phyloP scores from a whole-genome alignment of 192 early-diverging fungal species.

The Umbelopsis vinacea region DNA sequence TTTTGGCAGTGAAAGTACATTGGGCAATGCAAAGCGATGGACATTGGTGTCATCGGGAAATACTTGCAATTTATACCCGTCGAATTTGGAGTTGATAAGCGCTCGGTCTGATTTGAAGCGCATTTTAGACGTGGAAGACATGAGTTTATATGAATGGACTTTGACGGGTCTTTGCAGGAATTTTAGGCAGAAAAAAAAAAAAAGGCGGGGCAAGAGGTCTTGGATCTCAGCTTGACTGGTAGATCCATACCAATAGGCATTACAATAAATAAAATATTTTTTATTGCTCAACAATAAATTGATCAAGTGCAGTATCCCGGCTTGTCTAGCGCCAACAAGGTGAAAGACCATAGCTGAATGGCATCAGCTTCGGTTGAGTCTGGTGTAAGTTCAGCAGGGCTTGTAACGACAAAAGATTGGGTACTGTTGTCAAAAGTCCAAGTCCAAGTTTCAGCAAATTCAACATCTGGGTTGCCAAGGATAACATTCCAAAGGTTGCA shows the following conservation, averaged over 20 bases:
- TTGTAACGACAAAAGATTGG: not conserved
- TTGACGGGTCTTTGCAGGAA: not conserved
- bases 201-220: not conserved
- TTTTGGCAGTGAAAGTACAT: constrained; percentile 32
- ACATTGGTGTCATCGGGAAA: constrained; percentile 44
- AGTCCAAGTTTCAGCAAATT: constrained; percentile 21
- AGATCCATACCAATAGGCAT: too few species aligned
- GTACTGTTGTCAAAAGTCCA: constrained; percentile 16
- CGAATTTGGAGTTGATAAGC: constrained; percentile 66
- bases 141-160: not conserved
- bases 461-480: constrained; percentile 1
- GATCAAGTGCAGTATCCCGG: not conserved
- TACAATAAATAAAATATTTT: not conserved
- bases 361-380: constrained; percentile 16
- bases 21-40: constrained; percentile 32
- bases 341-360: constrained; percentile 21
- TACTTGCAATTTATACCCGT: constrained; percentile 72
- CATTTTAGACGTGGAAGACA: constrained; percentile 18
- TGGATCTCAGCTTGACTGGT: too few species aligned
- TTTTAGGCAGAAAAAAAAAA: not conserved
- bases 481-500: constrained; percentile 6
- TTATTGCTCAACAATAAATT: not conserved
- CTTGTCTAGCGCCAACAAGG: constrained; percentile 5
- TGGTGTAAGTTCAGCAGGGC: not conserved
- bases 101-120: constrained; percentile 45